Conservation (phyloP, 2,329 filamentous ascomycete genomes). For the Monosporascus sp. region DNA sequence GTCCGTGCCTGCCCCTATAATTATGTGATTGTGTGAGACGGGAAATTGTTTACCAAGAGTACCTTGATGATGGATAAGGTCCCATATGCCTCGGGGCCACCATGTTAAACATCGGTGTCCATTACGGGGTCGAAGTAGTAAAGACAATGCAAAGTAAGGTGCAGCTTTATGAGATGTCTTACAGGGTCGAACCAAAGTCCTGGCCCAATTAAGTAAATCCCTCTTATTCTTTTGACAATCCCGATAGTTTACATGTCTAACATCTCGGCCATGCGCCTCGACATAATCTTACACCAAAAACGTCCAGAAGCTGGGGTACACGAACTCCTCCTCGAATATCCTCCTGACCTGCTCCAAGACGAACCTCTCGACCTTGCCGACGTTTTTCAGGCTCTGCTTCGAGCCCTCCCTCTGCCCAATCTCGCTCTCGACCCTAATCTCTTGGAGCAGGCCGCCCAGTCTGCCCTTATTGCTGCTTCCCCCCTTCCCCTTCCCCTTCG, state of each 20-base stretch:
- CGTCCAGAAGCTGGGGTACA: slow-evolving; percentile 98
- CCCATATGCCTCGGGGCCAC: too few relatives aligned
- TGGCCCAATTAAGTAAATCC: too few relatives aligned
- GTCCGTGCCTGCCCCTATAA: too few relatives aligned
- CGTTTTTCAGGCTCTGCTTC: slow-evolving; percentile 95
- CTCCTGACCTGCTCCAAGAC: slow-evolving; percentile 92
- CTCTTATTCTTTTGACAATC: background rate
- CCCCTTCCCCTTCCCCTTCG: slow-evolving; percentile 23
- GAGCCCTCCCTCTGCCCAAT: slow-evolving; percentile 88
- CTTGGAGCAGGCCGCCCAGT: slow-evolving; percentile 76
- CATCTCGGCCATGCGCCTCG: background rate
- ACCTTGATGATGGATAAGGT: too few relatives aligned
- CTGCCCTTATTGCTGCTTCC: slow-evolving; percentile 23
- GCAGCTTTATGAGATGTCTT: too few relatives aligned
- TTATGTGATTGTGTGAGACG: too few relatives aligned
- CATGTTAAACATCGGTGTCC: too few relatives aligned
- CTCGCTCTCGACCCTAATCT: slow-evolving; percentile 95
- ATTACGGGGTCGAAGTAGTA: too few relatives aligned
- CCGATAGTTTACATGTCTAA: background rate
- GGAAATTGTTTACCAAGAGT: too few relatives aligned
- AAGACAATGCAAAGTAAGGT: too few relatives aligned
- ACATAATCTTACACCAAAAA: slow-evolving; percentile 64
- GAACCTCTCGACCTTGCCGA: slow-evolving; percentile 97
- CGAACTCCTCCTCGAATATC: slow-evolving; percentile 98
- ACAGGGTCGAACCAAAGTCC: too few relatives aligned